Evolutionary conservation across 495 filamentous ascomycete genomes (phyloP).

Genomic region (Bombardia bombarda): DNA sequence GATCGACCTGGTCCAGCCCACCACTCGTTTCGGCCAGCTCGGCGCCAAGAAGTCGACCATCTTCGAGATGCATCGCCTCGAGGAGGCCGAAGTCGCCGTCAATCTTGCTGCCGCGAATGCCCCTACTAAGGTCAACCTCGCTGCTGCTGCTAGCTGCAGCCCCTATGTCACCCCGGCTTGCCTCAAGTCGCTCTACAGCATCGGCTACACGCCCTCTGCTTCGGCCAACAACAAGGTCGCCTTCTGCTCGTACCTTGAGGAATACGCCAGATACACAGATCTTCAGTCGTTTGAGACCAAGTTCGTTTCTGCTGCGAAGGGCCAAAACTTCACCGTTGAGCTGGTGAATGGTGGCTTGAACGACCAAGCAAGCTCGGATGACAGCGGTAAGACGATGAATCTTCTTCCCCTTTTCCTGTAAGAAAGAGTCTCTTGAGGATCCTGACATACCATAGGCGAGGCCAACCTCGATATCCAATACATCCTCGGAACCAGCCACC

Average conservation of each 20-base stretch:
- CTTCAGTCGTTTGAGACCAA: constrained; percentile 40
- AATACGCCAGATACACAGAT: constrained; percentile 56
- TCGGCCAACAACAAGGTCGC: constrained; percentile 22
- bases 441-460: constrained; percentile 31
- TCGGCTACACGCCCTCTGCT: constrained; percentile 26
- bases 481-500: constrained; percentile 41
- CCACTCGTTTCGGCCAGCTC: constrained; percentile 48
- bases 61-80: constrained; percentile 18
- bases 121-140: constrained; percentile 22
- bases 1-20: constrained; percentile 61
- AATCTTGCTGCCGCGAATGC: constrained; percentile 4
- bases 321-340: constrained; percentile 52
- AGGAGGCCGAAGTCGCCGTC: constrained; percentile 1
- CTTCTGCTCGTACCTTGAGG: constrained; percentile 39
- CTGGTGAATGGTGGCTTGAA: constrained; percentile 50
- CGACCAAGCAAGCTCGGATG: constrained; percentile 27
- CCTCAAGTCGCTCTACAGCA: constrained; percentile 51
- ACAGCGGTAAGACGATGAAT: constrained; percentile 15
- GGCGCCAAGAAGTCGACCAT: constrained; percentile 19
- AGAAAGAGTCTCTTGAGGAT: too few relatives aligned
- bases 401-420: not conserved
- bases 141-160: constrained; percentile 28
- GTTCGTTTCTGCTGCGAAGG: constrained; percentile 38
- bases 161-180: constrained; percentile 49
- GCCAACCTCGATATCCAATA: constrained; percentile 75